A percentile compares a stretch with the other conserved stretches of the same genome.
These are phyloP conservation scores for Pichia sp. DNA, from an alignment of 1,139 yeast genomes.

Conservation along the genomic window DNA sequence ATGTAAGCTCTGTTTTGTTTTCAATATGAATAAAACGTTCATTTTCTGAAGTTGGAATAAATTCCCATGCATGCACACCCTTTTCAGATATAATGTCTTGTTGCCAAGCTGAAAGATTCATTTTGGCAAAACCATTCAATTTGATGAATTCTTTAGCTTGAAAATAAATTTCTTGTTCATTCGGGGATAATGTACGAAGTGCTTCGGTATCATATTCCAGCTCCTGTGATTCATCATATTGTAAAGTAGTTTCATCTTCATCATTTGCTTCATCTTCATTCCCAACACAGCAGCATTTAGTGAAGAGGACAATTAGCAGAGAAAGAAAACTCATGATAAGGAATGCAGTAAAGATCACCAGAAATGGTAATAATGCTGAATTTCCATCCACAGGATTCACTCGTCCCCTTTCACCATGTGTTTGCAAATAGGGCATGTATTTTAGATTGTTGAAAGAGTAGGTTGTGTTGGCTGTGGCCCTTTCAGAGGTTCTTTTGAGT, in stretches of 20 bases:
- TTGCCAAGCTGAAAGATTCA: conserved; percentile 40
- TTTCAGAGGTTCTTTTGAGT: no score
- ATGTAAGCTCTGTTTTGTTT: conserved; percentile 71
- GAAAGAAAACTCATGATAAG: conserved; percentile 14
- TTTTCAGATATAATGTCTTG: conserved; percentile 73
- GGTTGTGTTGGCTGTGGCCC: no score
- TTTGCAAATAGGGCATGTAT: no score
- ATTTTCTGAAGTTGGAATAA: conserved; percentile 60
- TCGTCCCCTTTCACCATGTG: no score
- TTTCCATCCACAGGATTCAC: no score
- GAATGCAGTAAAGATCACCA: conserved; percentile 19
- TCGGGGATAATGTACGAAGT: conserved; percentile 54
- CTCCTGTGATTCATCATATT: conserved; percentile 45
- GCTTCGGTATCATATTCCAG: conserved; percentile 59
- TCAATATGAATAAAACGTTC: conserved; percentile 43
- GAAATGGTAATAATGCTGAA: conserved; percentile 17
- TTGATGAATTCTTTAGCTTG: conserved; percentile 55
- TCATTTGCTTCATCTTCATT: conserved; percentile 15
- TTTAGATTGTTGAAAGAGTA: no score
- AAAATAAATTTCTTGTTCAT: conserved; percentile 74
- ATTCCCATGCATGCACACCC: conserved; percentile 92
- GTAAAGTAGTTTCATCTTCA: conserved; percentile 45
- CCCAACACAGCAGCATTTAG: conserved; percentile 10
- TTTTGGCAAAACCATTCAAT: conserved; percentile 46
- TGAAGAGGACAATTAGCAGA: conserved; percentile 12